Conservation (phyloP, 2,329 filamentous ascomycete genomes). For the Cercospora beticola region DNA sequence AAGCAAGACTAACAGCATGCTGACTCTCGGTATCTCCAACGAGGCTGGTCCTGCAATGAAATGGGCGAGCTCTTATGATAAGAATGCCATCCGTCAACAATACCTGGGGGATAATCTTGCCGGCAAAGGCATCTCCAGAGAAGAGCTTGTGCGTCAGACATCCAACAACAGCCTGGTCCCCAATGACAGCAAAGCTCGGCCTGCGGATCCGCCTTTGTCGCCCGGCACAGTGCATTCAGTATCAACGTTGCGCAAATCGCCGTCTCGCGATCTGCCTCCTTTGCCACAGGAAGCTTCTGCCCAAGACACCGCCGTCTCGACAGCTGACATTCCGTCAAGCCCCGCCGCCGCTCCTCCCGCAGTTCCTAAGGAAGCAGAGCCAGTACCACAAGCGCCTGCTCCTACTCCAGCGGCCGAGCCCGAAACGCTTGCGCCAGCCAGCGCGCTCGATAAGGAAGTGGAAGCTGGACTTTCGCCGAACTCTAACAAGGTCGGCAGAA, state of each 20-base stretch:
- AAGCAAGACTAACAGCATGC: conserved; percentile 80
- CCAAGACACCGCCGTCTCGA: not conserved
- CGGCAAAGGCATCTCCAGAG: conserved; percentile 48
- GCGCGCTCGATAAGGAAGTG: conserved; percentile 29
- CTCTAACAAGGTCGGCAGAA: conserved; percentile 32
- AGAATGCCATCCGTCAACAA: conserved; percentile 78
- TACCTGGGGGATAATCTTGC: conserved; percentile 74
- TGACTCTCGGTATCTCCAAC: conserved; percentile 82
- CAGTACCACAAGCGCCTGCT: conserved; percentile 4
- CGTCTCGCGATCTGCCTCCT: conserved; percentile 15
- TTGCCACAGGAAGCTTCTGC: conserved; percentile 4
- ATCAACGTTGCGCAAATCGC: conserved; percentile 10
- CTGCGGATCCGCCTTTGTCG: conserved; percentile 7
- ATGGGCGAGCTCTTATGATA: conserved; percentile 95
- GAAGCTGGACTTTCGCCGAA: conserved; percentile 22
- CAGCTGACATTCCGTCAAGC: not conserved
- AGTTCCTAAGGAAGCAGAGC: conserved; percentile 19
- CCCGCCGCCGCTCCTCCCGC: conserved; percentile 13
- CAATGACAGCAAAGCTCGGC: conserved; percentile 13
- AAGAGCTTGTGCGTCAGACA: conserved; percentile 29
- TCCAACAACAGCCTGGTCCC: conserved; percentile 34
- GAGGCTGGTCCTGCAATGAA: conserved; percentile 94
- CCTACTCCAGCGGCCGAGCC: conserved; percentile 8
- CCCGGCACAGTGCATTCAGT: conserved; percentile 1
- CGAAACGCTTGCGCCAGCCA: conserved; percentile 4